A percentile compares a stretch with the other conserved stretches of the same genome.
Evolutionary conservation across 1,139 yeast species (phyloP).

Genomic region (Nakaseomyces bracarensis): DNA sequence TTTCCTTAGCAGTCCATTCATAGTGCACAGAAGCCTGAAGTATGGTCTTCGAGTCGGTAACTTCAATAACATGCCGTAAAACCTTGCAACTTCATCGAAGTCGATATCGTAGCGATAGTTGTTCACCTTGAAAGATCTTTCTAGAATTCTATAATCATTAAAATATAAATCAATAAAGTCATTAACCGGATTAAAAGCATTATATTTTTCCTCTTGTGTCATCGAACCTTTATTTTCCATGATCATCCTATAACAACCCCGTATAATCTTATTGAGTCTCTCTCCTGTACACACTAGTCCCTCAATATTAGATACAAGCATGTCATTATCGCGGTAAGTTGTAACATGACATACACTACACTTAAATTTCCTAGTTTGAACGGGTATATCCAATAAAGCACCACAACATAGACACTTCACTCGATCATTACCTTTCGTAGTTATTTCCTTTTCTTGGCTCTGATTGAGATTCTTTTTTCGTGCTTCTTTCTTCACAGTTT

Average conservation of each 20-base stretch:
- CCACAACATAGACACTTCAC: conserved; percentile 47
- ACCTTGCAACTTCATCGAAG: conserved; percentile 37
- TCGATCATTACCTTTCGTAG: too few species aligned
- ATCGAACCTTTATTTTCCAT: not conserved
- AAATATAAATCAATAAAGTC: not conserved
- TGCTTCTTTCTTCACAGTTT: too few species aligned
- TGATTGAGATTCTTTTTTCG: too few species aligned
- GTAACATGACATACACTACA: conserved; percentile 53
- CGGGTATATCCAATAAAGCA: conserved; percentile 44
- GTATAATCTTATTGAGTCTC: not conserved
- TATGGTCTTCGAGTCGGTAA: conserved; percentile 57
- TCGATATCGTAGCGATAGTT: conserved; percentile 28
- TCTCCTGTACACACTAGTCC: not conserved
- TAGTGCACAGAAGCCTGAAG: conserved; percentile 43
- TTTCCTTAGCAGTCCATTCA: conserved; percentile 41
- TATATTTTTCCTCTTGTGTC: conserved; percentile 5
- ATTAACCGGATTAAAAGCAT: conserved; percentile 4
- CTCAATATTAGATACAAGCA: not conserved
- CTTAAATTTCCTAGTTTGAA: conserved; percentile 40
- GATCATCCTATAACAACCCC: not conserved
- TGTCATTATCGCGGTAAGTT: conserved; percentile 8
- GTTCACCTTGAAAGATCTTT: not conserved
- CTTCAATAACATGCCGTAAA: conserved; percentile 38
- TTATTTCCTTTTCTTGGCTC: not conserved
- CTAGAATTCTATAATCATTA: not conserved